Evolutionary conservation across 1,139 yeast genomes (phyloP), one percentile per base, ranked within the genome.

Genomic region (Pneumocystis oryctolagi): DNA sequence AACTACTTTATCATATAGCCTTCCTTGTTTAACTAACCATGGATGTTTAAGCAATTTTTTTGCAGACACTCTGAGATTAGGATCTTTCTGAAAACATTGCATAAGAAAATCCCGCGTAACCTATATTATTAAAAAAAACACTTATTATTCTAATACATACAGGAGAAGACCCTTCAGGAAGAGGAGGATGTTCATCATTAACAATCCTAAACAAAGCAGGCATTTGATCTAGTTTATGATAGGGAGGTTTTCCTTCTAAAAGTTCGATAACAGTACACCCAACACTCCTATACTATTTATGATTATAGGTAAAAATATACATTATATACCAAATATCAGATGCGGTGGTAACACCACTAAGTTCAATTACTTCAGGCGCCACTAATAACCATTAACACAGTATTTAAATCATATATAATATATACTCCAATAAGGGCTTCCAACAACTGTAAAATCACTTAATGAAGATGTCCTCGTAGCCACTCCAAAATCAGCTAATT

Each of bases 171-270:
- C 77, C 80, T 57, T 77, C 79, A 0, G 97, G 97, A 28, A 88
- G 74, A 0, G 90, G 89, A 1, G 95, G 92, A 67, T 82, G 83
- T 9, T 83, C 85, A 65, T 89, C 95, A 20, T 89, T 84, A 1
- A 94, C 97, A 63, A 90, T 89, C 0, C 97, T 96, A 75, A 88
- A 96, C 67, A 92, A 78, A 0, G 96, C 90, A 0, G 95, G 88
- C 84, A 89, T 86, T 32, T 89, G 88, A 65, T 85, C 84, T 64
- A 86, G 75, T 61, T 88, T 85, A 67, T 86, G 85, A 69, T 88
- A 89, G 0, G 97, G 97, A 0, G 98, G 97, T 62, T 83, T 79
- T 0, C 89, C 95, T 0, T 96, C 86, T 63, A 89, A 77, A 61
- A 92, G 76, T 72, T 92, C 99, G 9, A 90, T 83, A 3, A 90